Evolutionary conservation across 2,329 filamentous ascomycete species (phyloP), one percentile per base, ranked within the genome.

Genomic region (Phoma herbarum): DNA sequence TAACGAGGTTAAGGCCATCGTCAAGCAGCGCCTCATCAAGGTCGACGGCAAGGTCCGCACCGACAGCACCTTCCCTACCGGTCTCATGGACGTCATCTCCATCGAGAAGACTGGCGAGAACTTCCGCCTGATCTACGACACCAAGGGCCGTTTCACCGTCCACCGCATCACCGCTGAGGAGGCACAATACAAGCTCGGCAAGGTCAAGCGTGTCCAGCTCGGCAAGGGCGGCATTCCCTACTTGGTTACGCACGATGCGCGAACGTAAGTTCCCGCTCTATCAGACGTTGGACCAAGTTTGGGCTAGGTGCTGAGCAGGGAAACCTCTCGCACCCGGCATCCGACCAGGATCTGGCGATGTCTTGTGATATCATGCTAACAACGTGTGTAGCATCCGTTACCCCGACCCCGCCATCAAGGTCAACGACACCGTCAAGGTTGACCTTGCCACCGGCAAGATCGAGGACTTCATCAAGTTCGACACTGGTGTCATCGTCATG

Each of bases 171-270:
- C 96, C 83, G 85, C 88, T 75, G 95, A 98, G 87, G 95, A 99
- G 91, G 93, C 94, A 76, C 90, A 95, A 87, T 99, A 97, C 92
- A 99, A 99, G 91, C 88, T 99, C 77, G 93, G 93, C 88, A 99
- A 98, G 89, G 95, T 99, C 86, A 97, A 97, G 92, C 91, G 94
- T 79, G 95, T 99, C 67, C 95, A 99, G 88, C 89, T 99, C 78
- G 95, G 95, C 87, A 94, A 93, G 85, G 96, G 95, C 85, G 95
- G 93, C 87, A 96, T 99, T 90, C 95, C 95, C 96, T 99, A 97
- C 93, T 97, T 98, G 93, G 95, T 99, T 92, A 99, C 95, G 93
- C 95, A 99, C 92, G 95, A 99, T 95, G 95, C 95, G 86, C 91
- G 95, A 93, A 99, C 95, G 94, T 99, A 87, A 97, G 94, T 98